These are phyloP conservation scores for Chalciporus piperatus DNA, from an alignment of 768 basidiomycete species.

Conservation along the genomic window DNA sequence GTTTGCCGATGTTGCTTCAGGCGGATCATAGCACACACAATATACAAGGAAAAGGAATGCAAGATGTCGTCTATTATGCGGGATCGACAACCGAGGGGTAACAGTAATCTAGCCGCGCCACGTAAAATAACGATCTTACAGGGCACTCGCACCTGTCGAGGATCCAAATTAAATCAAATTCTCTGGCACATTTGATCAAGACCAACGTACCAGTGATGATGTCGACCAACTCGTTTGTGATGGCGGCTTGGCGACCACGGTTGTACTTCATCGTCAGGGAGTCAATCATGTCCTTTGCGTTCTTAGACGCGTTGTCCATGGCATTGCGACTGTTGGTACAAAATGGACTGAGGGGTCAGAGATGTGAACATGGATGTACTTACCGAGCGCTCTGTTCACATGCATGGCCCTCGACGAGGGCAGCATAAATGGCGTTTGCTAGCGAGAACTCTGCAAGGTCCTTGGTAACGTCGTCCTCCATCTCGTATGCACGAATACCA, in stretches of 20 bases:
- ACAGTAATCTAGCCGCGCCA: slow-evolving; percentile 12
- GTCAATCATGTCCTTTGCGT: slow-evolving; percentile 91
- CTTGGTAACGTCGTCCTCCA: slow-evolving; percentile 93
- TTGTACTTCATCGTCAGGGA: slow-evolving; percentile 93
- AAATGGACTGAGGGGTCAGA: background rate
- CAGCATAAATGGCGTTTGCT: slow-evolving; percentile 94
- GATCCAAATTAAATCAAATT: background rate
- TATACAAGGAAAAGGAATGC: slow-evolving; percentile 16
- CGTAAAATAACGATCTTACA: slow-evolving; percentile 30
- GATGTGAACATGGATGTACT: slow-evolving; percentile 6
- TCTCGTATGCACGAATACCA: slow-evolving; percentile 93
- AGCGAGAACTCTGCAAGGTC: slow-evolving; percentile 94
- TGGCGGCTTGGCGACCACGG: slow-evolving; percentile 96
- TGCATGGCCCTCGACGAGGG: slow-evolving; percentile 92
- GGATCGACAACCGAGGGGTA: slow-evolving; percentile 7
- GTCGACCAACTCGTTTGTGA: slow-evolving; percentile 93
- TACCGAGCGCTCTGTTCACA: slow-evolving; percentile 92
- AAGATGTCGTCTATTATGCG: slow-evolving; percentile 21
- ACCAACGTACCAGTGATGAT: slow-evolving; percentile 76
- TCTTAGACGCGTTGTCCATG: slow-evolving; percentile 99
- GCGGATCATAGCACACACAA: background rate
- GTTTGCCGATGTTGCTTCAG: background rate
- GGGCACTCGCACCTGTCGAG: slow-evolving; percentile 46
- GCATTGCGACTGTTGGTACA: slow-evolving; percentile 69
- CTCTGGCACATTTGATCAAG: background rate